Evolutionary conservation across 148 eudicot species (phyloP).

Genomic region (Cornus suecica): DNA sequence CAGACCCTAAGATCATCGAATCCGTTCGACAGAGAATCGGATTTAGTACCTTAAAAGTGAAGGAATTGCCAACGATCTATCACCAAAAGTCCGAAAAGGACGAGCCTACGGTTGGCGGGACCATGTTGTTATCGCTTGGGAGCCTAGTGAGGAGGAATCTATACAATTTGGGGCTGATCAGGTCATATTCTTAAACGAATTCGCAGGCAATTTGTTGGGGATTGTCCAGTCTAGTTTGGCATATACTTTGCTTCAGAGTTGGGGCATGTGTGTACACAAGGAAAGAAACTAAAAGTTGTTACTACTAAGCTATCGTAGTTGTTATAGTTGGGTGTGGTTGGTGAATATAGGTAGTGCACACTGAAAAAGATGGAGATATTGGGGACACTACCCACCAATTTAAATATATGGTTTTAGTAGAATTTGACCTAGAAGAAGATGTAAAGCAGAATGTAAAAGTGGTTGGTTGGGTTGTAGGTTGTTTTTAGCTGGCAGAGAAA

Average conservation of each 20-base stretch:
- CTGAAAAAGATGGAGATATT: constrained; percentile 7
- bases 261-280: constrained; percentile 41
- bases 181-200: constrained; percentile 53
- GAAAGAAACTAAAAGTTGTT: background rate
- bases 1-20: constrained; percentile 57
- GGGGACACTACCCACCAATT: constrained; percentile 16
- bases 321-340: constrained; percentile 27
- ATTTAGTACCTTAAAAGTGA: constrained; percentile 47
- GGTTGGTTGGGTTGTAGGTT: background rate
- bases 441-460: background rate
- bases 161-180: constrained; percentile 75
- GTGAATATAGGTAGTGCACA: constrained; percentile 22
- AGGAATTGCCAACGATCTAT: constrained; percentile 62
- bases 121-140: constrained; percentile 74
- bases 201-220: background rate
- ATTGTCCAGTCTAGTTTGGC: background rate
- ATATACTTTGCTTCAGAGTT: constrained; percentile 42
- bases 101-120: constrained; percentile 54
- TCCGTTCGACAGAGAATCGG: constrained; percentile 62
- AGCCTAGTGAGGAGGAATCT: constrained; percentile 82
- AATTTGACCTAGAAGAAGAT: constrained; percentile 14
- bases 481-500: background rate
- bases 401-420: constrained; percentile 9
- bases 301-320: constrained; percentile 21
- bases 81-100: constrained; percentile 41